Evolutionary conservation across 768 basidiomycete genomes (phyloP).

Genomic region (Terana coerulea): DNA sequence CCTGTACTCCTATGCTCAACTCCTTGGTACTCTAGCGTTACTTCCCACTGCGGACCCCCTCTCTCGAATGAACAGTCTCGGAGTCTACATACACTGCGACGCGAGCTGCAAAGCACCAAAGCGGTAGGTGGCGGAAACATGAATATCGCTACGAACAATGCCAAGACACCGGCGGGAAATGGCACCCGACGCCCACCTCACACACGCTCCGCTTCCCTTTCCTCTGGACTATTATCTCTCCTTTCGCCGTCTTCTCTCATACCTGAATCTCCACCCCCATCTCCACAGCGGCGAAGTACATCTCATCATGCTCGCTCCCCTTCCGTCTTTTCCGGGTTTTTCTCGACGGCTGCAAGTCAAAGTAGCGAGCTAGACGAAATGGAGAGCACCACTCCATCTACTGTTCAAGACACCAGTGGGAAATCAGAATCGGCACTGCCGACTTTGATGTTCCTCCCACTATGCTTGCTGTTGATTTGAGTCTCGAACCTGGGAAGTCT

Average conservation of each 20-base stretch:
- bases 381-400: conserved; percentile 30
- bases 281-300: too few relatives aligned
- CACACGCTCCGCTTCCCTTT: conserved; percentile 48
- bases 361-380: conserved; percentile 11
- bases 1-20: conserved; percentile 82
- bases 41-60: conserved; percentile 42
- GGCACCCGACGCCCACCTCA: conserved; percentile 20
- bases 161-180: conserved; percentile 11
- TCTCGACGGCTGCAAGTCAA: conserved; percentile 6
- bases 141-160: conserved; percentile 58
- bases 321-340: conserved; percentile 3
- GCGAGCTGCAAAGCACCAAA: conserved; percentile 43
- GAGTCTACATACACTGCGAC: conserved; percentile 44
- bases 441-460: conserved; percentile 83
- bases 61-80: conserved; percentile 42
- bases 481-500: conserved; percentile 78
- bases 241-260: conserved; percentile 22
- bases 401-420: conserved; percentile 41
- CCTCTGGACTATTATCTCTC: conserved; percentile 43
- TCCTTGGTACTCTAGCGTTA: conserved; percentile 64
- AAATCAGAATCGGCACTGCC: conserved; percentile 67
- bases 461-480: conserved; percentile 87
- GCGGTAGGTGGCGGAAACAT: conserved; percentile 72
- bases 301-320: too few relatives aligned
- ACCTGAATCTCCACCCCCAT: conserved; percentile 10